phyloP scores from a whole-genome alignment of 345 rosid species.

The Toxicodendron radicans region DNA sequence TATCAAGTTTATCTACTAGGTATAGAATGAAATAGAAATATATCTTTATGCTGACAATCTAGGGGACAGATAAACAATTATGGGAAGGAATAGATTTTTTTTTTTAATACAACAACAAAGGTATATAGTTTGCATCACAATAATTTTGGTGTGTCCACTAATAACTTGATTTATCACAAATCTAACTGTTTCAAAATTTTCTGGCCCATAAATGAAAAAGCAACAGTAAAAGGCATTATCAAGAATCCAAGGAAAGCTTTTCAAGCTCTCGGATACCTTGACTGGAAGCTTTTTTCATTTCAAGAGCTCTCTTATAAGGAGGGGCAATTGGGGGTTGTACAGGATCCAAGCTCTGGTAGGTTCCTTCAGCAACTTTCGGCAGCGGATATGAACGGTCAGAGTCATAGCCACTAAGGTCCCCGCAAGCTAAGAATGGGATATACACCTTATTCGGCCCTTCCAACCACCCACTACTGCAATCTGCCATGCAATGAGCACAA shows the following conservation, averaged over 20 bases:
- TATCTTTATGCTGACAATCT: neutral
- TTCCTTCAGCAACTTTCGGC: constrained; percentile 72
- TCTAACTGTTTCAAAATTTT: constrained; percentile 19
- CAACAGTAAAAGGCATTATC: neutral
- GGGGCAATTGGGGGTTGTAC: constrained; percentile 95
- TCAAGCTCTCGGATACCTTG: constrained; percentile 51
- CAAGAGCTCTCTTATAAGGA: constrained; percentile 85
- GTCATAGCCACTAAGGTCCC: constrained; percentile 84
- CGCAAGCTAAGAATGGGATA: constrained; percentile 89
- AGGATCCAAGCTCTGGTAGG: constrained; percentile 79
- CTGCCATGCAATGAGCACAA: constrained; percentile 32
- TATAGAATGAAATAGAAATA: neutral
- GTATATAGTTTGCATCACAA: neutral
- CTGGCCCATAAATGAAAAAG: constrained; percentile 17
- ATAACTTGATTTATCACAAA: constrained; percentile 6
- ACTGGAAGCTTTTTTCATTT: constrained; percentile 84
- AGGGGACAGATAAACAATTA: constrained; percentile 18
- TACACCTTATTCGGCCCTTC: constrained; percentile 93
- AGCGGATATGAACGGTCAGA: constrained; percentile 95
- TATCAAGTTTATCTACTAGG: neutral
- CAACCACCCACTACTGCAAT: constrained; percentile 89
- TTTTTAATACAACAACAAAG: neutral
- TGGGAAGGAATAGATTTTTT: neutral
- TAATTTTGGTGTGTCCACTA: constrained; percentile 12
- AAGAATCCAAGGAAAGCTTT: constrained; percentile 52